These are phyloP conservation scores for Russula sp. DNA, from an alignment of 768 basidiomycete species.

Conservation along the genomic window DNA sequence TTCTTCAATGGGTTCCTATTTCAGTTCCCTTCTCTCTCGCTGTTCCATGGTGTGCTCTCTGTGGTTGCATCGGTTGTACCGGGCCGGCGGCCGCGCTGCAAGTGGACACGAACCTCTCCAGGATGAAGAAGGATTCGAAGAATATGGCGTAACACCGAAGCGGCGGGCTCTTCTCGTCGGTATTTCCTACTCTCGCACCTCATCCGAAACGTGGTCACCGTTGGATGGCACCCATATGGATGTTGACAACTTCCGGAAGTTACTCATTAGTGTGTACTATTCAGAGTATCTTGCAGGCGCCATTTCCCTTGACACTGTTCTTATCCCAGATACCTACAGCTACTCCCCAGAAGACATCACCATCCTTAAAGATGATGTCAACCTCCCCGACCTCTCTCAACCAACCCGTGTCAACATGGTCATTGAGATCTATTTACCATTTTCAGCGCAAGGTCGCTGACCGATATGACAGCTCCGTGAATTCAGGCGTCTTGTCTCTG, in stretches of 20 bases:
- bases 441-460: neutral
- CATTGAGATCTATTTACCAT: neutral
- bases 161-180: conserved; percentile 21
- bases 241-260: conserved; percentile 4
- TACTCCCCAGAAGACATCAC: conserved; percentile 17
- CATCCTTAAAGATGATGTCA: conserved; percentile 16
- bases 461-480: conserved; percentile 14
- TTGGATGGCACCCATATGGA: conserved; percentile 12
- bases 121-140: neutral
- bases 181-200: conserved; percentile 8
- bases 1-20: neutral
- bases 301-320: neutral
- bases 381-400: neutral
- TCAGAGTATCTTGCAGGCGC: neutral
- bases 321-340: conserved; percentile 5
- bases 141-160: neutral
- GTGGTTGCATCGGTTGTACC: neutral
- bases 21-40: neutral
- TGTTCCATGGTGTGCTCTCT: neutral
- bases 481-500: conserved; percentile 17
- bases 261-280: conserved; percentile 11
- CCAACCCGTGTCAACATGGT: conserved; percentile 22
- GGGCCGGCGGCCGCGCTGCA: neutral
- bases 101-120: neutral
- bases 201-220: neutral